Conservation (phyloP, 1,284 basidiomycete genomes). For the Phlebopus sp. region DNA sequence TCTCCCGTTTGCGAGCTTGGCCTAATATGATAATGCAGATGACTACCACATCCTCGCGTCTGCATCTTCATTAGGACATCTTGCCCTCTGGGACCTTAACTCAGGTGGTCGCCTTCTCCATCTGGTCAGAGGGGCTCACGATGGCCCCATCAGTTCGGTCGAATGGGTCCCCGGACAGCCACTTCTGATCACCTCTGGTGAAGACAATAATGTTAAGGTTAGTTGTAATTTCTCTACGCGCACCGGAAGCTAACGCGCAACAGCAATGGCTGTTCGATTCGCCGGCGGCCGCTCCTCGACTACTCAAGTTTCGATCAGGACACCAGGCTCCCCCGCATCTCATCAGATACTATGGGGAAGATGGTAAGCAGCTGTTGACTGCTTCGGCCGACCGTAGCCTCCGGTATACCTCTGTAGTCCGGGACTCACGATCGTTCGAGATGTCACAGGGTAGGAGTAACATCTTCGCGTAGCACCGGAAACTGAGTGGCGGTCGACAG, state of each 20-base stretch:
- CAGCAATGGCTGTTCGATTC: conserved; percentile 99
- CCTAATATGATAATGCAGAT: conserved; percentile 44
- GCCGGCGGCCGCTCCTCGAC: conserved; percentile 77
- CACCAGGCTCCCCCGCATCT: conserved; percentile 90
- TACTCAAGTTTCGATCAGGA: conserved; percentile 91
- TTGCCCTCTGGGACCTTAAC: conserved; percentile 90
- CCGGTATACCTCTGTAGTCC: conserved; percentile 87
- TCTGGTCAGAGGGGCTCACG: conserved; percentile 83
- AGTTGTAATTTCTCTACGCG: neutral
- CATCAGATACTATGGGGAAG: conserved; percentile 93
- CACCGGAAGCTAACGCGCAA: conserved; percentile 10
- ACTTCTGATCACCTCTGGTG: conserved; percentile 81
- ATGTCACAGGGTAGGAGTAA: conserved; percentile 77
- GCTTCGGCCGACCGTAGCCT: conserved; percentile 86
- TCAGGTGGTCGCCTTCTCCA: conserved; percentile 80
- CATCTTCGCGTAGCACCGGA: neutral
- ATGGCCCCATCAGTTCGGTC: conserved; percentile 73
- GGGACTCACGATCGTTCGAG: conserved; percentile 92
- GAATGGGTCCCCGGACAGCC: conserved; percentile 93
- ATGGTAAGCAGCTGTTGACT: conserved; percentile 92
- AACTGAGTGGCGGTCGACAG: conserved; percentile 35
- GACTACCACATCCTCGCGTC: conserved; percentile 86
- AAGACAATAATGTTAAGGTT: conserved; percentile 93
- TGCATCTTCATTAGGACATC: conserved; percentile 81
- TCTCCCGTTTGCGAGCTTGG: neutral